Conservation (phyloP, 1,284 basidiomycete genomes). For the Earliella scabrosa region DNA sequence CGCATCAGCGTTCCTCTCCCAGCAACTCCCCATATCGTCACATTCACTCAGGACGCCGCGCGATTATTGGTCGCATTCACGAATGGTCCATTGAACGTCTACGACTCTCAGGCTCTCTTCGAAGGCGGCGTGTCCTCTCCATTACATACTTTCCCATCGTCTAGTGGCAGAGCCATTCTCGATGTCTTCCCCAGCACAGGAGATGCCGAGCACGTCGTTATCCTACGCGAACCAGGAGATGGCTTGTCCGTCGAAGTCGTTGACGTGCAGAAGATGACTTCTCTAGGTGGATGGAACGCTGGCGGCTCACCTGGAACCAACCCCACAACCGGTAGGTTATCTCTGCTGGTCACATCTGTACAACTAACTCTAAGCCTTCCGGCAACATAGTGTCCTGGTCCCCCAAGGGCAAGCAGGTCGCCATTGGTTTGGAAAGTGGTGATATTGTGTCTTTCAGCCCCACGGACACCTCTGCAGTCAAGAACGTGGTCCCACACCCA, state of each 20-base stretch:
- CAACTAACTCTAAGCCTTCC: slow-evolving; percentile 14
- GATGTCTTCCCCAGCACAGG: slow-evolving; percentile 72
- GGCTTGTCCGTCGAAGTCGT: slow-evolving; percentile 56
- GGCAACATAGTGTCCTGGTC: slow-evolving; percentile 73
- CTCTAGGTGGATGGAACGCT: slow-evolving; percentile 67
- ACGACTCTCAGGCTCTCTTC: slow-evolving; percentile 56
- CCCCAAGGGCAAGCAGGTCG: slow-evolving; percentile 85
- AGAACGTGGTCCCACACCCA: slow-evolving; percentile 63
- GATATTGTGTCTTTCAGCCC: slow-evolving; percentile 75
- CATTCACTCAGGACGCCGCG: slow-evolving; percentile 61
- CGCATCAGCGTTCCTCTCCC: slow-evolving; percentile 54
- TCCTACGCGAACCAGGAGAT: slow-evolving; percentile 53
- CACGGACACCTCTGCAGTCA: slow-evolving; percentile 54
- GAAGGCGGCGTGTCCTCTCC: slow-evolving; percentile 49
- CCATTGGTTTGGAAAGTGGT: slow-evolving; percentile 73
- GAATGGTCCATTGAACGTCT: slow-evolving; percentile 61
- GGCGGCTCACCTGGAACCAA: slow-evolving; percentile 50
- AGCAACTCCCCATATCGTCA: slow-evolving; percentile 52
- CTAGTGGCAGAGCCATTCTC: slow-evolving; percentile 45
- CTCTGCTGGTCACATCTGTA: slow-evolving; percentile 7
- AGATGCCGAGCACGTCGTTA: slow-evolving; percentile 61
- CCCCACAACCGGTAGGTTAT: slow-evolving; percentile 59
- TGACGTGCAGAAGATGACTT: slow-evolving; percentile 53
- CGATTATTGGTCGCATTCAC: slow-evolving; percentile 62
- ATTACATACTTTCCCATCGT: slow-evolving; percentile 50